Conservation (phyloP, 768 basidiomycete species). For the Lyophyllum atratum region DNA sequence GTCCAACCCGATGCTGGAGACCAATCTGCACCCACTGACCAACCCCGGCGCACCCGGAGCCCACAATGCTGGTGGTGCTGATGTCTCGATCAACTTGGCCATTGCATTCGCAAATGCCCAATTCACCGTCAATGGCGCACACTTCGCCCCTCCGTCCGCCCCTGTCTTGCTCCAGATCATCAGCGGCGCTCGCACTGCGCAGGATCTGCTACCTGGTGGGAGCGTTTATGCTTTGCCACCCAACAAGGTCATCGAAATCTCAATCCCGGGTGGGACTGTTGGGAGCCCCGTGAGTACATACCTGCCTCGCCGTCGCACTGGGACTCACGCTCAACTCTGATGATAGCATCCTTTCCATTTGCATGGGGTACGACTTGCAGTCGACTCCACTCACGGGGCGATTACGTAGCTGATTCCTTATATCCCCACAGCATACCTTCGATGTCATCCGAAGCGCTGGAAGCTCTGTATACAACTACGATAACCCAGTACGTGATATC, state of each 20-base stretch:
- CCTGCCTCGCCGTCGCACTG: not conserved
- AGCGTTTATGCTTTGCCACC: slow-evolving; percentile 36
- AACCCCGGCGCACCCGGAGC: slow-evolving; percentile 29
- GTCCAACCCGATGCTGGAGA: slow-evolving; percentile 35
- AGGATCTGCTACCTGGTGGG: slow-evolving; percentile 31
- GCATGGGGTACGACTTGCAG: slow-evolving; percentile 24
- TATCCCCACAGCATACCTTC: slow-evolving; percentile 32
- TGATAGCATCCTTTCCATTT: slow-evolving; percentile 31
- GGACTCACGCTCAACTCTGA: slow-evolving; percentile 5
- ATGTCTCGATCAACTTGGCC: slow-evolving; percentile 40
- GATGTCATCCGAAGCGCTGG: slow-evolving; percentile 40
- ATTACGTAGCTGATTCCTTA: not conserved
- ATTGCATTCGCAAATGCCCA: slow-evolving; percentile 10
- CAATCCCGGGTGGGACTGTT: slow-evolving; percentile 24
- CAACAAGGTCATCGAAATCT: slow-evolving; percentile 39
- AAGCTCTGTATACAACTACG: slow-evolving; percentile 34
- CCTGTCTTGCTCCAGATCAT: slow-evolving; percentile 53
- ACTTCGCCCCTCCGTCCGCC: slow-evolving; percentile 37
- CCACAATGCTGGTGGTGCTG: slow-evolving; percentile 37
- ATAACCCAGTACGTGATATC: slow-evolving; percentile 39
- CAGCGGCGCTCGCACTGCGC: too few species aligned
- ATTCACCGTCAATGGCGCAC: slow-evolving; percentile 31
- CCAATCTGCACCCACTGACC: slow-evolving; percentile 37
- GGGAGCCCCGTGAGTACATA: slow-evolving; percentile 2
- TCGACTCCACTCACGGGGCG: not conserved